phyloP scores from a whole-genome alignment of 148 eudicot genomes.

The Polygonum maritimum region DNA sequence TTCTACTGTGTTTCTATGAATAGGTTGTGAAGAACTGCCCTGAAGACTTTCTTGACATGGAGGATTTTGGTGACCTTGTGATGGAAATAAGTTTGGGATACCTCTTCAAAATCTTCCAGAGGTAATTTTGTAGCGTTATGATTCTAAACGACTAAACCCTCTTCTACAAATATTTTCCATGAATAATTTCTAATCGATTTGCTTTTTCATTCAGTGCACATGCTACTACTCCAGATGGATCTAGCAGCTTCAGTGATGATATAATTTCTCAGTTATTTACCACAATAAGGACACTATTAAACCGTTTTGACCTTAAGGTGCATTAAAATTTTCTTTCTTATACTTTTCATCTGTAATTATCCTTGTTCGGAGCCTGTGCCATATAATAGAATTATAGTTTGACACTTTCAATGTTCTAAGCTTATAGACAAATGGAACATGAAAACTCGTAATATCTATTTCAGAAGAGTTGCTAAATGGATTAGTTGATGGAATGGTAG shows the following conservation, averaged over 20 bases:
- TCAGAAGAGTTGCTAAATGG: neutral
- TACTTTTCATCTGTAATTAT: neutral
- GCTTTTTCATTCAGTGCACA: conserved; percentile 29
- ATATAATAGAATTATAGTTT: neutral
- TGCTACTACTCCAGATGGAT: conserved; percentile 25
- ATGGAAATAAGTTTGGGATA: conserved; percentile 65
- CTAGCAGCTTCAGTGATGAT: conserved; percentile 33
- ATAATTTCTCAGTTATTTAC: conserved; percentile 40
- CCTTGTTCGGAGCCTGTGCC: neutral
- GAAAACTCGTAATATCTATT: neutral
- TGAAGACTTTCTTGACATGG: conserved; percentile 45
- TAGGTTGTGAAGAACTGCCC: conserved; percentile 91
- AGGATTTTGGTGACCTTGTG: conserved; percentile 39
- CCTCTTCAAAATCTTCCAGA: conserved; percentile 40
- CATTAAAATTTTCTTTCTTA: conserved; percentile 5
- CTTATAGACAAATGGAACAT: neutral
- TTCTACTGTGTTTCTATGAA: conserved; percentile 14
- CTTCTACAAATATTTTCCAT: conserved; percentile 3
- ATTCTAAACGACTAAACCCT: neutral
- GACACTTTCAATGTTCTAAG: neutral
- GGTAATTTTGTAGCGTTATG: conserved; percentile 28
- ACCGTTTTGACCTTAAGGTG: conserved; percentile 52
- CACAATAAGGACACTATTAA: conserved; percentile 46
- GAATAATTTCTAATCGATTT: conserved; percentile 10
- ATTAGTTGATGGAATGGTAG: neutral